Percentiles rank a stretch among this genome's conserved stretches.
phyloP scores from a whole-genome alignment of 352 stramenopile genomes.

The Phytophthora sansomeana region DNA sequence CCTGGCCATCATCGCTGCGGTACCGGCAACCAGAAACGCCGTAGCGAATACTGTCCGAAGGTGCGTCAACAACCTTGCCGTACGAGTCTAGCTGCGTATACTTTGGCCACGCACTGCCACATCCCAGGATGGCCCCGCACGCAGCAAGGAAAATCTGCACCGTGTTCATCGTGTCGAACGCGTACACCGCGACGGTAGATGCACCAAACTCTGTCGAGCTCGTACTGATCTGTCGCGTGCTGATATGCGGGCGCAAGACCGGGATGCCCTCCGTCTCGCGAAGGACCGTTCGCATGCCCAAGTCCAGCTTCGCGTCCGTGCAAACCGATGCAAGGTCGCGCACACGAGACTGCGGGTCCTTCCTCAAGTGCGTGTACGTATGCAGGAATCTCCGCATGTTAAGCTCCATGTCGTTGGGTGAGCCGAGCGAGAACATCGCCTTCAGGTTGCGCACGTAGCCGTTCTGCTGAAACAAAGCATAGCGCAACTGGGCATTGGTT shows the following conservation, averaged over 20 bases:
- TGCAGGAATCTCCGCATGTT: constrained; percentile 45
- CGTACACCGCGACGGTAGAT: constrained; percentile 41
- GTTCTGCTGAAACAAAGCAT: constrained; percentile 63
- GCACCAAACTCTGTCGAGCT: constrained; percentile 41
- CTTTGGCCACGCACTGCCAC: constrained; percentile 34
- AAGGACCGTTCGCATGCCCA: constrained; percentile 43
- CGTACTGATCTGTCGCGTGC: constrained; percentile 32
- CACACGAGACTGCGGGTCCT: constrained; percentile 33
- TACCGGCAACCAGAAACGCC: constrained; percentile 40
- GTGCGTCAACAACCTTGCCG: constrained; percentile 36
- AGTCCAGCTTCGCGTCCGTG: constrained; percentile 39
- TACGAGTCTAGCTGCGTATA: constrained; percentile 42
- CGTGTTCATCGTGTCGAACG: constrained; percentile 50
- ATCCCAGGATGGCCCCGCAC: constrained; percentile 37
- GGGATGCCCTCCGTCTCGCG: constrained; percentile 40
- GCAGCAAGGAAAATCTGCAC: constrained; percentile 46
- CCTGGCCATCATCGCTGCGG: constrained; percentile 39
- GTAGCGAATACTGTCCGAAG: constrained; percentile 40
- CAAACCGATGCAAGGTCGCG: constrained; percentile 36
- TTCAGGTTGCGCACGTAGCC: constrained; percentile 51
- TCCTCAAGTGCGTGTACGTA: constrained; percentile 43
- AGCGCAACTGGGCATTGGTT: constrained; percentile 56
- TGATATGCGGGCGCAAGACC: constrained; percentile 37
- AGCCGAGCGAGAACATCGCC: constrained; percentile 36
- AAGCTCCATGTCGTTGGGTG: constrained; percentile 29